These are phyloP conservation scores for Warburgia ugandensis DNA, from an alignment of 164 flowering plant genomes.

Conservation along the genomic window DNA sequence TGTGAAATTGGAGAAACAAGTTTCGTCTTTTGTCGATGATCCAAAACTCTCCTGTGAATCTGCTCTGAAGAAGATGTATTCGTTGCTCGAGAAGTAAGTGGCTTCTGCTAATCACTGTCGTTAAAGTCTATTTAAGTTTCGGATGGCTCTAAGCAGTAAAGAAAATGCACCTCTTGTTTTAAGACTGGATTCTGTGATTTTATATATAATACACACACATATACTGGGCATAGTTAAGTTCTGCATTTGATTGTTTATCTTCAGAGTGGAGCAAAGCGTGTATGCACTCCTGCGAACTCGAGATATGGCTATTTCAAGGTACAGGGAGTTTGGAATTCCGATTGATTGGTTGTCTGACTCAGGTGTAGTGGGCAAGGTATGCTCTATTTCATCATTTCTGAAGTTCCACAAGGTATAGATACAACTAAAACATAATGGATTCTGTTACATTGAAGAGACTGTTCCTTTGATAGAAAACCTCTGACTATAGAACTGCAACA, in stretches of 20 bases:
- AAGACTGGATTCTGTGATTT: no score
- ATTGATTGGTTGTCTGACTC: conserved; percentile 80
- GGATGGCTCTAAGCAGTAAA: no score
- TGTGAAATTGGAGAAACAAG: conserved; percentile 67
- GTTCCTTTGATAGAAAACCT: no score
- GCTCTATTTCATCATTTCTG: conserved; percentile 6
- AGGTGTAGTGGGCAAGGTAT: conserved; percentile 93
- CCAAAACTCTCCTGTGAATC: conserved; percentile 75
- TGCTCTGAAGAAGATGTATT: conserved; percentile 94
- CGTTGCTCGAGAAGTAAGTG: conserved; percentile 88
- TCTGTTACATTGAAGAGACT: no score
- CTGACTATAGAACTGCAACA: neutral
- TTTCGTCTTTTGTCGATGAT: conserved; percentile 72
- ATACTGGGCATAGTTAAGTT: no score
- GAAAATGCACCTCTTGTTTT: no score
- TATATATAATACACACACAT: no score
- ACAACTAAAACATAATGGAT: neutral
- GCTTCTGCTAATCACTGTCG: no score
- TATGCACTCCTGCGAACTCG: conserved; percentile 83
- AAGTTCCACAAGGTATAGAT: neutral
- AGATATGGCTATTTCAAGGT: conserved; percentile 89
- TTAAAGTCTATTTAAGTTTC: no score
- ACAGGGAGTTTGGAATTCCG: conserved; percentile 86
- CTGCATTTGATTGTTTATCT: no score
- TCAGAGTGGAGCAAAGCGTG: conserved; percentile 91